Percentiles rank a stretch among this genome's conserved stretches.
Conservation (phyloP, 164 flowering plant species). For the Paratinospora sagittata region DNA sequence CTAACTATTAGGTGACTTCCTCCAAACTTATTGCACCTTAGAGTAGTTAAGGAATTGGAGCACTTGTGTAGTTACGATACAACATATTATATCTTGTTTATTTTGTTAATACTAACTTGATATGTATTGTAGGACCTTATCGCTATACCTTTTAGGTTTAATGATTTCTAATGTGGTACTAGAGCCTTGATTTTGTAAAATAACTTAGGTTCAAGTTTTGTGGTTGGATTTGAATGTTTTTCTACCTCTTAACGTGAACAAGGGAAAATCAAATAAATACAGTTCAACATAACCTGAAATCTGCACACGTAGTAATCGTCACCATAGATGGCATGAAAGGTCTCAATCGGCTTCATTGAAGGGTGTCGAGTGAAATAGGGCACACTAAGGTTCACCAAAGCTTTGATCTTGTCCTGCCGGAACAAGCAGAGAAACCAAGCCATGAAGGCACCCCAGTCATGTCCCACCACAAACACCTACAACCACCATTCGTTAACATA, state of each 20-base stretch:
- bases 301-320: conserved; percentile 60
- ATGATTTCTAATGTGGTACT: no score
- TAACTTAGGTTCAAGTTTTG: no score
- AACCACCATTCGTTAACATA: neutral
- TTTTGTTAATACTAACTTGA: no score
- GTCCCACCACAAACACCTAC: conserved; percentile 49
- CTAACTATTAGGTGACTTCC: no score
- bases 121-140: no score
- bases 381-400: conserved; percentile 51
- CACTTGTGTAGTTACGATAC: no score
- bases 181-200: no score
- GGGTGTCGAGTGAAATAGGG: conserved; percentile 37
- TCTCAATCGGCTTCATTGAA: conserved; percentile 23
- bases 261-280: neutral
- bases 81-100: no score
- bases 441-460: conserved; percentile 60
- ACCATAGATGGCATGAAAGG: conserved; percentile 32
- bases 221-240: no score
- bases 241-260: neutral
- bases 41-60: no score
- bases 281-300: conserved; percentile 41
- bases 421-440: conserved; percentile 58
- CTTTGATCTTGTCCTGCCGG: conserved; percentile 53
- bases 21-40: no score
- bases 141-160: neutral